These are phyloP conservation scores for Nicotiana tabacum DNA, from an alignment of 257 asterid genomes.

Conservation along the genomic window DNA sequence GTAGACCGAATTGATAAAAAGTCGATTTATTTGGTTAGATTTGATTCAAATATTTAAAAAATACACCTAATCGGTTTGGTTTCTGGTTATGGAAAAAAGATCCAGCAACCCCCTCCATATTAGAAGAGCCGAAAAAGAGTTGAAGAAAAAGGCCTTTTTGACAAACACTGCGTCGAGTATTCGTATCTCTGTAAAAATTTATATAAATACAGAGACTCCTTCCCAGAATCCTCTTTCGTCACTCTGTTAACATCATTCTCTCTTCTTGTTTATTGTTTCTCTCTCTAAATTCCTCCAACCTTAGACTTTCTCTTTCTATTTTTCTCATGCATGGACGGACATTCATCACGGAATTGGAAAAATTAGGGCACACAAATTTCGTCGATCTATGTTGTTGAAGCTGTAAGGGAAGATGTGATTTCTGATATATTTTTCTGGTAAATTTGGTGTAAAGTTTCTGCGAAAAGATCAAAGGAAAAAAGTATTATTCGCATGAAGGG, in stretches of 20 bases:
- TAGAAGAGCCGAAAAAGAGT: background rate
- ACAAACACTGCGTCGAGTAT: slow-evolving; percentile 11
- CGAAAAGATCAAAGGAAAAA: slow-evolving; percentile 49
- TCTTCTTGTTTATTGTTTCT: background rate
- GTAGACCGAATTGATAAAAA: too few relatives aligned
- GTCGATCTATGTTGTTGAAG: slow-evolving; percentile 16
- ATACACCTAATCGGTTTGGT: too few relatives aligned
- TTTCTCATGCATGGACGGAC: slow-evolving; percentile 53
- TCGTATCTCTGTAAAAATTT: background rate
- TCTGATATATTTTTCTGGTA: slow-evolving; percentile 14
- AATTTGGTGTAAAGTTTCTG: slow-evolving; percentile 20
- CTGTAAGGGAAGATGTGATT: slow-evolving; percentile 42
- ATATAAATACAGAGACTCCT: slow-evolving; percentile 11
- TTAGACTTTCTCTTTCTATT: slow-evolving; percentile 25
- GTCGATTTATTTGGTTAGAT: too few relatives aligned
- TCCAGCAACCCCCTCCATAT: too few relatives aligned
- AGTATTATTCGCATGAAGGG: slow-evolving; percentile 66
- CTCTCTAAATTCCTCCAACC: slow-evolving; percentile 22
- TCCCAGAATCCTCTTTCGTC: slow-evolving; percentile 27
- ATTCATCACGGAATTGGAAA: slow-evolving; percentile 26
- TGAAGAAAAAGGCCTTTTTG: background rate
- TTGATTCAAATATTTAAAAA: too few relatives aligned
- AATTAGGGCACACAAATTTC: slow-evolving; percentile 40
- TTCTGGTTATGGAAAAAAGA: too few relatives aligned
- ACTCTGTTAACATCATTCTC: slow-evolving; percentile 12